Percentiles rank a stretch among this genome's conserved stretches.
phyloP scores from a whole-genome alignment of 2,329 filamentous ascomycete species.

The Monilinia fructicola region DNA sequence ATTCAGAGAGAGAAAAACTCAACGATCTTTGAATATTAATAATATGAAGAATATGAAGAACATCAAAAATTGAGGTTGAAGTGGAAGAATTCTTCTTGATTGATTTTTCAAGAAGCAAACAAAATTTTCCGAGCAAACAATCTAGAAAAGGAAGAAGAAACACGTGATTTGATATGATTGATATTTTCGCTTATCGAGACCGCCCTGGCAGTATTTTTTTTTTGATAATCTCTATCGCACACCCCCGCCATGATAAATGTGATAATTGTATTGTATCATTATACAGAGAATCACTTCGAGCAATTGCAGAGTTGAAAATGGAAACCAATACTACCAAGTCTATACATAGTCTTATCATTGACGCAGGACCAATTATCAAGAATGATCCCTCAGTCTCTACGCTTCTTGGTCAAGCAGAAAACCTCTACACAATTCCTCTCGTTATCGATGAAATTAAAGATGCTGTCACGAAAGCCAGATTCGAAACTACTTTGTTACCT shows the following conservation, averaged over 20 bases:
- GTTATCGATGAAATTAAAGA: constrained; percentile 88
- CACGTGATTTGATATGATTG: constrained; percentile 4
- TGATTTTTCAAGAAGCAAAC: constrained; percentile 13
- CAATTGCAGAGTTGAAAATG: constrained; percentile 30
- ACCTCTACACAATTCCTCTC: constrained; percentile 78
- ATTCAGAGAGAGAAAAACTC: constrained; percentile 4
- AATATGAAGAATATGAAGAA: constrained; percentile 10
- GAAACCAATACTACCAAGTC: constrained; percentile 53
- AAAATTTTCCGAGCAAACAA: constrained; percentile 23
- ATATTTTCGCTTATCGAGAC: constrained; percentile 23
- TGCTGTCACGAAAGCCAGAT: constrained; percentile 71
- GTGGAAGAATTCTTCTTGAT: constrained; percentile 8
- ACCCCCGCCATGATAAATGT: constrained; percentile 29
- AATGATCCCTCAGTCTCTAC: constrained; percentile 85
- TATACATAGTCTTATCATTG: constrained; percentile 81
- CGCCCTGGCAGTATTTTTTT: constrained; percentile 21
- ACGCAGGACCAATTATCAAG: constrained; percentile 90
- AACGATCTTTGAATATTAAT: constrained; percentile 1
- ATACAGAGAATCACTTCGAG: neutral
- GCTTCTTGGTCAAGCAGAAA: constrained; percentile 73
- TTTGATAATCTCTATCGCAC: constrained; percentile 23
- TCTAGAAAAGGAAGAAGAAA: constrained; percentile 2
- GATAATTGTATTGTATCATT: neutral
- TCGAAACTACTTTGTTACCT: constrained; percentile 81
- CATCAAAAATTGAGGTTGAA: constrained; percentile 2